Evolutionary conservation across 768 basidiomycete genomes (phyloP).

Genomic region (Pholiota conissans): DNA sequence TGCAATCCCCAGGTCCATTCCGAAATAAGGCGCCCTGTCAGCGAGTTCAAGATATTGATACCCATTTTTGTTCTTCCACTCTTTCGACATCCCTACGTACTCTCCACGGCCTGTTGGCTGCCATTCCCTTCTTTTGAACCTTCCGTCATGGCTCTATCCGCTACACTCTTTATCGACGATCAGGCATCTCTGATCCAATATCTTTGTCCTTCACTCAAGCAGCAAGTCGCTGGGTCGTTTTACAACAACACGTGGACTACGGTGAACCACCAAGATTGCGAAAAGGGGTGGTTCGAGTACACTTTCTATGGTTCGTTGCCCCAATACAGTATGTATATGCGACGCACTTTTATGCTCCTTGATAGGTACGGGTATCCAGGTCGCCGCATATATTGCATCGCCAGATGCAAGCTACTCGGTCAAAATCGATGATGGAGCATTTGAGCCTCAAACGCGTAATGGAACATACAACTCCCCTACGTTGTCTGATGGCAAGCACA

Average conservation of each 20-base stretch:
- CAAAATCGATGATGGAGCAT: conserved; percentile 36
- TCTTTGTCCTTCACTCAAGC: conserved; percentile 34
- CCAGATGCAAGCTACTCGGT: conserved; percentile 29
- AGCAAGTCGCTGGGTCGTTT: conserved; percentile 33
- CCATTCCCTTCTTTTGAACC: conserved; percentile 20
- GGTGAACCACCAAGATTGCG: conserved; percentile 28
- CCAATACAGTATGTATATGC: background rate
- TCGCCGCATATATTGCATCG: conserved; percentile 24
- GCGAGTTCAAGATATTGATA: no score
- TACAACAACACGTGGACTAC: conserved; percentile 41
- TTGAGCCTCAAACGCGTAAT: conserved; percentile 27
- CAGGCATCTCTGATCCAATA: conserved; percentile 35
- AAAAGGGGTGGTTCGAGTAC: conserved; percentile 39
- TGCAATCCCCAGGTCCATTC: no score
- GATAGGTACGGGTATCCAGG: conserved; percentile 32
- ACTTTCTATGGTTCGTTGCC: conserved; percentile 34
- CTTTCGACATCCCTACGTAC: background rate
- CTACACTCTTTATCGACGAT: conserved; percentile 38
- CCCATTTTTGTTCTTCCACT: background rate
- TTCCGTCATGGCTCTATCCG: conserved; percentile 14
- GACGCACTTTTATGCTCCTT: background rate
- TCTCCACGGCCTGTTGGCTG: background rate
- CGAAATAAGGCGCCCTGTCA: no score
- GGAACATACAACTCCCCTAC: conserved; percentile 31
- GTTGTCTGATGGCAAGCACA: conserved; percentile 37